Percentiles rank a stretch among this genome's conserved stretches.
Conservation (phyloP, 202 grass and related monocot species). For the Zizania palustris region DNA sequence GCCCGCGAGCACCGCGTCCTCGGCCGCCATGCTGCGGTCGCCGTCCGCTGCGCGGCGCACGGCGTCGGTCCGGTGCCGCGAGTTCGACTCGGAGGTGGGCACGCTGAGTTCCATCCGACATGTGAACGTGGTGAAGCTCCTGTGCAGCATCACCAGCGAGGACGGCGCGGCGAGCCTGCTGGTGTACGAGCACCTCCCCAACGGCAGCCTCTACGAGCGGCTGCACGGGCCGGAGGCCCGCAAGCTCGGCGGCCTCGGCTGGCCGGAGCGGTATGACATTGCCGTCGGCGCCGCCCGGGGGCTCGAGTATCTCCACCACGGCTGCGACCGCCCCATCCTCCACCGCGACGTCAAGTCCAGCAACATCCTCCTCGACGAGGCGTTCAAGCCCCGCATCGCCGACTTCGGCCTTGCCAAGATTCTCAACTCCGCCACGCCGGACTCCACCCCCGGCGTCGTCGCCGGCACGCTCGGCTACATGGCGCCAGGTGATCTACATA, state of each 20-base stretch:
- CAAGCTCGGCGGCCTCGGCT: slow-evolving; percentile 52
- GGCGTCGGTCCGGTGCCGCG: slow-evolving; percentile 55
- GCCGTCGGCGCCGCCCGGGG: slow-evolving; percentile 70
- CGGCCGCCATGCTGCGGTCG: slow-evolving; percentile 40
- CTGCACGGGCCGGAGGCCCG: slow-evolving; percentile 47
- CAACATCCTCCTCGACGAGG: slow-evolving; percentile 87
- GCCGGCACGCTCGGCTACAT: slow-evolving; percentile 87
- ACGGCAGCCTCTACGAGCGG: slow-evolving; percentile 71
- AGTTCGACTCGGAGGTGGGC: slow-evolving; percentile 88
- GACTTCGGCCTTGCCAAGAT: slow-evolving; percentile 93
- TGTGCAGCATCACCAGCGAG: slow-evolving; percentile 77
- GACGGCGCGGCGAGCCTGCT: slow-evolving; percentile 71
- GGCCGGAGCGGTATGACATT: slow-evolving; percentile 67
- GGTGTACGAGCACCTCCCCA: slow-evolving; percentile 91
- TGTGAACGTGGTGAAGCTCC: slow-evolving; percentile 89
- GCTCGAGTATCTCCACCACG: slow-evolving; percentile 81
- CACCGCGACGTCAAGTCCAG: slow-evolving; percentile 93
- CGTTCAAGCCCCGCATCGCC: slow-evolving; percentile 75
- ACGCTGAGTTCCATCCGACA: slow-evolving; percentile 82
- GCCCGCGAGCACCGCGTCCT: background rate
- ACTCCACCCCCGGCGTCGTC: slow-evolving; percentile 48
- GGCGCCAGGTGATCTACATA: slow-evolving; percentile 50
- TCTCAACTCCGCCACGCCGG: slow-evolving; percentile 11
- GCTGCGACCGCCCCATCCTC: slow-evolving; percentile 71
- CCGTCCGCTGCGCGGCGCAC: slow-evolving; percentile 26